Base-by-base conservation (phyloP, 257 asterid species). In the Solanum etuberosum region DNA sequence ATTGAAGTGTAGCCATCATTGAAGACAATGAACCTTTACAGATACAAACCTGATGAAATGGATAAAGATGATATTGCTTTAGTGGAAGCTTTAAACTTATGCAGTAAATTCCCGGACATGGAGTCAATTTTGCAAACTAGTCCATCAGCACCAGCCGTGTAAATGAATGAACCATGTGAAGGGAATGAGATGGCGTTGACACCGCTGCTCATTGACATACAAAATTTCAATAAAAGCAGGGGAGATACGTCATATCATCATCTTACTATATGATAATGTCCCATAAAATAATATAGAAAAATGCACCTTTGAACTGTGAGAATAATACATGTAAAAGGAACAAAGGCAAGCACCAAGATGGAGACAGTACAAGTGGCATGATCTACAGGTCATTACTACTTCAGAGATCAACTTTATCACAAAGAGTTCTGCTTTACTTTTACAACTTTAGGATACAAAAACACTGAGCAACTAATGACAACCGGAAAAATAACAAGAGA, bases 91-190 rank as follows among this genome's bases (percentile, higher is more conserved):
- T 88, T 94, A 83, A 95, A 94, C 94, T 95, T 96, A 82, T 85
- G 90, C 86, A 93, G 86, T 87, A 95, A 86, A 89, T 93, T 93
- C 54, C 99, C 99, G 1, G 97, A 89, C 91, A 92, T 83, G 72
- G 98, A 89, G 83, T 96, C 98, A 42, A 97, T 91, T 92, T 93
- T 89, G 88, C 98, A 94, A 90, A 96, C 93, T 94, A 94, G 92
- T 63, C 99, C 99, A 94, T 97, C 99, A 42, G 89, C 93, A 80
- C 99, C 99, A 78, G 95, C 92, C 71, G 97, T 90, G 89, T 90
- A 97, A 90, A 97, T 92, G 92, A 86, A 92, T 35, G 95, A 93
- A 32, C 95, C 95, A 48, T 89, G 87, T n/a, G 65, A 21, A 48
- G 97, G 94, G 88, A 91, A 93, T 15, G 99, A 94, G 90, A 97